Percentiles rank a stretch among this genome's conserved stretches.
These are phyloP conservation scores for Roridomyces roridus DNA, from an alignment of 768 basidiomycete genomes.

Conservation along the genomic window DNA sequence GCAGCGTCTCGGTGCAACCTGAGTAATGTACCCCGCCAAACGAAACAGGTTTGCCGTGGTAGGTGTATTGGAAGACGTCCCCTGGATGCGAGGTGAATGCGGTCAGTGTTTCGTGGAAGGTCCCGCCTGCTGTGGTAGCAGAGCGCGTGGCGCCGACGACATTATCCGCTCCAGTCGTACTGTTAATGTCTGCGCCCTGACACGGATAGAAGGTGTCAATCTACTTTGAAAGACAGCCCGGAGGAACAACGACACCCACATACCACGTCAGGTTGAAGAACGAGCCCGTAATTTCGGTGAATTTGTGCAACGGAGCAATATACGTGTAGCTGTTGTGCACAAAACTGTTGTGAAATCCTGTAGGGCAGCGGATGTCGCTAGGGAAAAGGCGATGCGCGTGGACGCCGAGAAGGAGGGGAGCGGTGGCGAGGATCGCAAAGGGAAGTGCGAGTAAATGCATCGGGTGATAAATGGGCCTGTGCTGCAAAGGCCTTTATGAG, in stretches of 20 bases:
- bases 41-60: background rate
- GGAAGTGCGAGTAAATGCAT: background rate
- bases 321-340: constrained; percentile 20
- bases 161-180: too few relatives aligned
- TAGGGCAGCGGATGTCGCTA: constrained; percentile 5
- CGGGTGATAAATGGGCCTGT: too few relatives aligned
- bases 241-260: constrained; percentile 1
- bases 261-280: constrained; percentile 21
- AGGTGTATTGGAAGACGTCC: background rate
- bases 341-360: background rate
- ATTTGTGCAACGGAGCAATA: constrained; percentile 9
- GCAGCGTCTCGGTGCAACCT: constrained; percentile 16
- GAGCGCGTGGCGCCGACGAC: too few relatives aligned
- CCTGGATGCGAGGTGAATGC: background rate
- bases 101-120: constrained; percentile 14
- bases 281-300: constrained; percentile 10
- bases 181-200: too few relatives aligned
- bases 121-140: too few relatives aligned
- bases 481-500: too few relatives aligned
- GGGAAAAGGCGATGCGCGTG: background rate
- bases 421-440: background rate
- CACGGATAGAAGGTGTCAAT: too few relatives aligned
- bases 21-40: background rate
- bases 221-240: background rate
- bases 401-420: background rate